These are phyloP conservation scores for Lachancea cidri DNA, from an alignment of 805 yeast species.

Conservation along the genomic window DNA sequence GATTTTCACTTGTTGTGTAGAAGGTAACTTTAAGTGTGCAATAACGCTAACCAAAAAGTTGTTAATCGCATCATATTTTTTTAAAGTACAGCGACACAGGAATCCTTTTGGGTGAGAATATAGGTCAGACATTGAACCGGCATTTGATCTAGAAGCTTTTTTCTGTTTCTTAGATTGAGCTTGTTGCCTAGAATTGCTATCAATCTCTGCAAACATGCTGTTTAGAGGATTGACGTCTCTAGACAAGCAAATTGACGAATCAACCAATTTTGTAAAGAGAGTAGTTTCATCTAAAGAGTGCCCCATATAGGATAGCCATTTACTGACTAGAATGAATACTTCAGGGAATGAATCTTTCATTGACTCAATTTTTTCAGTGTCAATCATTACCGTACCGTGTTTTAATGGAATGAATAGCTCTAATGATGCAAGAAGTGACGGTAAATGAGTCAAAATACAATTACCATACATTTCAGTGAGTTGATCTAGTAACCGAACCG, in stretches of 20 bases:
- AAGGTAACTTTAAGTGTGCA: conserved; percentile 46
- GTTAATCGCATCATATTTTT: conserved; percentile 30
- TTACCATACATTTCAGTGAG: conserved; percentile 29
- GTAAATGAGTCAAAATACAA: conserved; percentile 42
- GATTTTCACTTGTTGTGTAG: conserved; percentile 60
- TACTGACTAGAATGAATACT: conserved; percentile 19
- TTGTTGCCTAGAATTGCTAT: conserved; percentile 36
- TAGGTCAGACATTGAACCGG: conserved; percentile 58
- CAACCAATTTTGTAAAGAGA: conserved; percentile 51
- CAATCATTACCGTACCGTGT: conserved; percentile 36
- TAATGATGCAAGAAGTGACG: conserved; percentile 46
- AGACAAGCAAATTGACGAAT: conserved; percentile 44
- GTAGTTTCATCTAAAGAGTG: conserved; percentile 45
- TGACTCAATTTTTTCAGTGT: conserved; percentile 33
- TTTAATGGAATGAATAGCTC: conserved; percentile 56
- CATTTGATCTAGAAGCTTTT: conserved; percentile 38
- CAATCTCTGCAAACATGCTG: conserved; percentile 21
- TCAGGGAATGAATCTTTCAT: conserved; percentile 21
- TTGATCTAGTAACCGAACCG: conserved; percentile 39
- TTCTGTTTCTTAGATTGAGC: conserved; percentile 35
- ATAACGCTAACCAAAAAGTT: conserved; percentile 47
- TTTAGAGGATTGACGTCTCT: conserved; percentile 32
- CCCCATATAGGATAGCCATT: conserved; percentile 28
- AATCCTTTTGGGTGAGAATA: conserved; percentile 62
- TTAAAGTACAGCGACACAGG: conserved; percentile 35